Conservation (phyloP, 2,329 filamentous ascomycete genomes). For the Endothia cerciana region DNA sequence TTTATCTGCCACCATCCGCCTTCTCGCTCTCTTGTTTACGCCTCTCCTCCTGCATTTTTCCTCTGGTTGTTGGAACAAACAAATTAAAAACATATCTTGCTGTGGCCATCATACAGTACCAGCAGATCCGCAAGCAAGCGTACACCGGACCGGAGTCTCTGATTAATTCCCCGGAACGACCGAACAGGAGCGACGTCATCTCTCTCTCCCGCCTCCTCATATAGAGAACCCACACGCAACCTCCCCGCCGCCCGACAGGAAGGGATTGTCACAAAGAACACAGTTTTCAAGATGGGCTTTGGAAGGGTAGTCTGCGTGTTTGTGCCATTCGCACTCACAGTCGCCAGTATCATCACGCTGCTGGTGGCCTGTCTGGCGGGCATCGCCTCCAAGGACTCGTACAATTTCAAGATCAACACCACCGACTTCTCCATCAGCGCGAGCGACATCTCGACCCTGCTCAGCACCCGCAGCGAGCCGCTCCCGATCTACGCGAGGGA, state of each 20-base stretch:
- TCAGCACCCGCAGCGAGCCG: conserved; percentile 30
- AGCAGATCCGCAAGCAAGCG: background rate
- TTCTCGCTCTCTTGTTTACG: background rate
- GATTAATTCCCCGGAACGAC: background rate
- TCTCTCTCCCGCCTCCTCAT: background rate
- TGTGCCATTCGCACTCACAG: conserved; percentile 80
- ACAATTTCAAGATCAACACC: conserved; percentile 65
- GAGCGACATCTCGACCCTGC: conserved; percentile 41
- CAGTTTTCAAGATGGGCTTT: conserved; percentile 53
- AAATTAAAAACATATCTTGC: background rate
- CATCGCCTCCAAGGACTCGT: conserved; percentile 58
- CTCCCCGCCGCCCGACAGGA: no score
- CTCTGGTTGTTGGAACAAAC: background rate
- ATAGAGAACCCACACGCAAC: no score
- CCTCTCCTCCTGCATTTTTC: background rate
- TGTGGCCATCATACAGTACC: background rate
- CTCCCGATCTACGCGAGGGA: conserved; percentile 28
- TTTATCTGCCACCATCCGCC: conserved; percentile 6
- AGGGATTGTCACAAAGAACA: background rate
- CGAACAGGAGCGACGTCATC: background rate
- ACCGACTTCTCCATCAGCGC: conserved; percentile 60
- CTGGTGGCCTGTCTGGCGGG: conserved; percentile 61
- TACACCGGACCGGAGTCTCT: background rate
- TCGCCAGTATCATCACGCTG: conserved; percentile 74
- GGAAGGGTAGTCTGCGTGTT: conserved; percentile 86